phyloP scores from a whole-genome alignment of 345 rosid species.

The Salix purpurea region DNA sequence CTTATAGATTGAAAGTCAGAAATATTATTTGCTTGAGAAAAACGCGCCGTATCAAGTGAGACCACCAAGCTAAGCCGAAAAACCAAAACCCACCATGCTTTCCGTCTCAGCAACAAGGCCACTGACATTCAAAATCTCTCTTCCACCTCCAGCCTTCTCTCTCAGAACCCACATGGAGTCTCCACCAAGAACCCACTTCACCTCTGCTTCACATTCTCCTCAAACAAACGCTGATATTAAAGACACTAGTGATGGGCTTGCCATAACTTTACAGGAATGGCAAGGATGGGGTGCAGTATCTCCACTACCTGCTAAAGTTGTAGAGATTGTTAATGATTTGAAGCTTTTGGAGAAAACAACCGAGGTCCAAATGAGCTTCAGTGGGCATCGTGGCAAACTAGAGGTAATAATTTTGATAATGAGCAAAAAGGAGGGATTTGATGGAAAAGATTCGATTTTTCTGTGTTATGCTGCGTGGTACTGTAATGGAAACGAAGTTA shows the following conservation, averaged over 20 bases:
- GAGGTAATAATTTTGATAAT: conserved; percentile 40
- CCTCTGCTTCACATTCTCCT: conserved; percentile 37
- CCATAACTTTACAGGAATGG: conserved; percentile 62
- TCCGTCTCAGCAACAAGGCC: conserved; percentile 15
- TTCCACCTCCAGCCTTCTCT: conserved; percentile 23
- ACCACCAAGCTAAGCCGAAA: neutral
- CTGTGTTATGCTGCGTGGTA: neutral
- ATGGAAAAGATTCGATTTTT: neutral
- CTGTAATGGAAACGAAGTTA: neutral
- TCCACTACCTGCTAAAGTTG: conserved; percentile 61
- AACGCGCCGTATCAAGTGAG: neutral
- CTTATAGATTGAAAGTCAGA: neutral
- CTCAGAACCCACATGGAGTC: conserved; percentile 30
- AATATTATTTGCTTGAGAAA: neutral
- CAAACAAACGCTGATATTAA: conserved; percentile 19
- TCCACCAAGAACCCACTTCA: conserved; percentile 24
- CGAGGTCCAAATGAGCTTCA: conserved; percentile 63
- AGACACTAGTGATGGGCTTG: conserved; percentile 23
- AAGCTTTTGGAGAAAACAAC: conserved; percentile 53
- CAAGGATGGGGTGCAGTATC: conserved; percentile 72
- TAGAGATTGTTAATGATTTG: conserved; percentile 62
- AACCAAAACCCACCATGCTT: neutral
- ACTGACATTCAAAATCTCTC: conserved; percentile 24
- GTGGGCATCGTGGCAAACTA: conserved; percentile 81
- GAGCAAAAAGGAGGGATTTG: neutral